Base-by-base conservation (phyloP, 805 yeast genomes). In the Naumovozyma dairenensis region DNA sequence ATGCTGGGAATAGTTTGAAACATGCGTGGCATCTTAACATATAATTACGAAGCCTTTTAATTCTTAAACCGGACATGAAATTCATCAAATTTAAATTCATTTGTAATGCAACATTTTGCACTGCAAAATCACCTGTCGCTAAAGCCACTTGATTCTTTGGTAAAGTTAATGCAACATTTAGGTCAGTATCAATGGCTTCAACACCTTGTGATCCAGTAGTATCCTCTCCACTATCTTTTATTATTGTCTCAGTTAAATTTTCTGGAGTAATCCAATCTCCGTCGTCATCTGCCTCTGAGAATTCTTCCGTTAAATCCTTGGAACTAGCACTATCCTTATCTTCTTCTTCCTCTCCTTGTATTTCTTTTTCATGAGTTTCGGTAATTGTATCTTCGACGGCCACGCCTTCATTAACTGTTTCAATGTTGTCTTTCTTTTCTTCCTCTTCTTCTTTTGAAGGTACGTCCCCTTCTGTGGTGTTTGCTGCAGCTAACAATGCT, bases 21-120 rank as follows among this genome's bases (percentile, higher is more conserved):
- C 99, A 92, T 0, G 96, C 99, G 58, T 92, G 96, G 59, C 99
- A 92, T 60, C 99, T 70, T 52, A 83, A 71, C 96, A 89, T 89
- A 57, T 84, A 87, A 63, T 80, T 84, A 55, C 94, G 72, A 21
- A 92, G 80, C 55, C 83, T 74, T 45, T 74, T 80, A 59, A 92
- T 87, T 48, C 79, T 85, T 42, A 77, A 65, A 15, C 98, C 98
- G 1, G 87, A 74, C 63, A 74, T 69, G 16, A 82, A 67, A 58
- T 87, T 87, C 76, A 92, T 80, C 45, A 89, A 66, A 44, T 83
- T 80, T 37, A 92, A 59, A 4, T 96, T 96, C 47, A 92, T 69
- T 58, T 89, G 97, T 62, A 92, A 67, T 1, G 95, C 73, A 12
- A 87, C 95, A 59, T 92, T 92, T 59, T 92, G 99, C 50, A 89